Base-by-base conservation (phyloP, 2,329 filamentous ascomycete genomes). In the Monilinia aucupariae region DNA sequence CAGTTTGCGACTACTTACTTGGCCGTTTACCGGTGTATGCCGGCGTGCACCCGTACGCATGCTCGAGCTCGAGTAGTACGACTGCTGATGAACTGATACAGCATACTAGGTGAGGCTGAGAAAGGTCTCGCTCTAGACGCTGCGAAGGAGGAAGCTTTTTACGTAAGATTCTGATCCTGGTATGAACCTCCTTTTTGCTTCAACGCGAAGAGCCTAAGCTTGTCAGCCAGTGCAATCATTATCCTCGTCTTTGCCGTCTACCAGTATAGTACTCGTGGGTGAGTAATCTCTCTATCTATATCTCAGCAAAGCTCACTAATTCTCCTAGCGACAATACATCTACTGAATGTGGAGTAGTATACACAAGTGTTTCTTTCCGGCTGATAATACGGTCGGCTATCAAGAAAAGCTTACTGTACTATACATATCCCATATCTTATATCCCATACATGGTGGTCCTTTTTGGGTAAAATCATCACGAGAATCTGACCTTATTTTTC, bases 351-450 rank as follows among this genome's bases (percentile, higher is more conserved):
- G 20, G 37, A 55, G 20, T 32, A 32, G 1, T n/a, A n/a, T 12
- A 34, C 53, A 12, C 32, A 13, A n/a, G 8, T 30, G 12, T 20
- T n/a, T 45, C 15, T 5, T n/a, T n/a, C 20, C 37, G 25, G 41
- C 13, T 22, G 25, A 47, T 32, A 2, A 34, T 12, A 45, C 20
- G 41, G 22, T 20, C 32, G 27, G 27, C 53, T 25, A 20, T 17
- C 41, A 22, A 13, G 39, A 39, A 47, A 45, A 2, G 53, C 53
- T 56, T 45, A 56, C 53, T 56, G 53, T 56, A 45, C 53, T 32
- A 4, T 56, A 56, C 53, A 56, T 22, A 45, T 56, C 20, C 17
- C 45, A 47, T 56, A 12, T 56, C 30, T 22, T 7, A 45, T 22
- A 32, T 27, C 43, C 0, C 27, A 56, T 56, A 12, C 32, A 12